phyloP scores from a whole-genome alignment of 2,329 filamentous ascomycete genomes.

The Didymellaceae sp. region DNA sequence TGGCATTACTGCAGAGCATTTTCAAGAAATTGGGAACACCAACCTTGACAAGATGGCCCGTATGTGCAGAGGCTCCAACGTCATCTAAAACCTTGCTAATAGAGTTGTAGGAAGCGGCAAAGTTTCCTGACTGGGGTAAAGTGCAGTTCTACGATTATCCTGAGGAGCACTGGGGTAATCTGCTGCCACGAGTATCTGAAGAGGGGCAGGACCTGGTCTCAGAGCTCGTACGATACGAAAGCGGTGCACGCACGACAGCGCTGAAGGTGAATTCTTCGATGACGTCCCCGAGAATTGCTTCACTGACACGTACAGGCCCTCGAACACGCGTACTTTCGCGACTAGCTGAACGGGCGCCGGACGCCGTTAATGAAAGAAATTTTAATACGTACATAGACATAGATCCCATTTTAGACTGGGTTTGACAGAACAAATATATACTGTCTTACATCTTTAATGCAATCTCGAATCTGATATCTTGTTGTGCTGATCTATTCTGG shows the following conservation, averaged over 20 bases:
- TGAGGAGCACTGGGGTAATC: constrained; percentile 68
- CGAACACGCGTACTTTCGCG: constrained; percentile 38
- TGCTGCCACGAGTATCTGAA: constrained; percentile 68
- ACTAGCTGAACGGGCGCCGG: background rate
- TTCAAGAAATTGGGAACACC: constrained; percentile 93
- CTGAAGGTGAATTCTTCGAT: constrained; percentile 57
- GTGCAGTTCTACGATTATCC: constrained; percentile 80
- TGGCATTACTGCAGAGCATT: constrained; percentile 88
- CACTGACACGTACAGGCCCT: constrained; percentile 31
- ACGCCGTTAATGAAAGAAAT: constrained; percentile 1
- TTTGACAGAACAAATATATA: background rate
- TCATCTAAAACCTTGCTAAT: constrained; percentile 14
- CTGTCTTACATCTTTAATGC: too few species aligned
- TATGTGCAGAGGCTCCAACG: constrained; percentile 41
- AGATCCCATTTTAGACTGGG: background rate
- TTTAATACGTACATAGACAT: constrained; percentile 6
- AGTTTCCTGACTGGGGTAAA: constrained; percentile 86
- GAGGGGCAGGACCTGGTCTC: constrained; percentile 70
- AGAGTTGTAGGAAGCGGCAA: constrained; percentile 61
- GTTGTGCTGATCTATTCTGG: too few species aligned
- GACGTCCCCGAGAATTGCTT: background rate
- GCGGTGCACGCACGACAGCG: constrained; percentile 69
- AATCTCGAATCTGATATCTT: too few species aligned
- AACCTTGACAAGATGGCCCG: constrained; percentile 80
- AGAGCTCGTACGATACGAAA: constrained; percentile 75